A percentile compares a stretch with the other conserved stretches of the same genome.
phyloP scores from a whole-genome alignment of 2,329 filamentous ascomycete species.

The Fusarium pseudonygamai region DNA sequence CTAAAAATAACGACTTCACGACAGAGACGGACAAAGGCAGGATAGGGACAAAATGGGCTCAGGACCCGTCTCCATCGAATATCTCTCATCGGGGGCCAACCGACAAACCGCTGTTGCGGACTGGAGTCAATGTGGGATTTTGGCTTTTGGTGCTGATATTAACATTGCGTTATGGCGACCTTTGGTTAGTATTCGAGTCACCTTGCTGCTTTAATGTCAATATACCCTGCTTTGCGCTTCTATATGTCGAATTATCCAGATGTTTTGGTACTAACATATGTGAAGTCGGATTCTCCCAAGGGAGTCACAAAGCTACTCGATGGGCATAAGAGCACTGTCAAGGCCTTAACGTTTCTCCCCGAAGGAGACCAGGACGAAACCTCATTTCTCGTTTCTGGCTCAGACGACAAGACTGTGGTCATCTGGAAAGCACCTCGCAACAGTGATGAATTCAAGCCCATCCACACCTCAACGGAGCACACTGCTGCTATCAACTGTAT shows the following conservation, averaged over 20 bases:
- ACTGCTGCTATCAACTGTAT: constrained; percentile 79
- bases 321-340: constrained; percentile 83
- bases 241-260: not conserved
- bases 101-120: constrained; percentile 89
- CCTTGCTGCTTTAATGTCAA: constrained; percentile 15
- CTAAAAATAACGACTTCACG: constrained; percentile 15
- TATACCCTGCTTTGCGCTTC: not conserved
- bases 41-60: constrained; percentile 42
- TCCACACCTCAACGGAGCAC: constrained; percentile 71
- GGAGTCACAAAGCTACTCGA: constrained; percentile 75
- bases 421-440: constrained; percentile 67
- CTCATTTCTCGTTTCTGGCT: constrained; percentile 77
- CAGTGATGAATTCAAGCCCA: constrained; percentile 48
- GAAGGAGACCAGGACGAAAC: constrained; percentile 53
- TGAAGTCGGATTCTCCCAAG: constrained; percentile 49
- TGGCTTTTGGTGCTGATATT: constrained; percentile 90
- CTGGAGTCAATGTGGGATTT: constrained; percentile 77
- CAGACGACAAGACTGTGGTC: constrained; percentile 80
- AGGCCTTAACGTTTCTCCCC: constrained; percentile 82
- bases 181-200: constrained; percentile 62
- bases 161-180: constrained; percentile 92
- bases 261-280: constrained; percentile 10
- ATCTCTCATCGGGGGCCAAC: constrained; percentile 85
- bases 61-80: constrained; percentile 53
- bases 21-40: constrained; percentile 6